Conservation (phyloP, 148 eudicot genomes). For the Rhododendron mucronatum region DNA sequence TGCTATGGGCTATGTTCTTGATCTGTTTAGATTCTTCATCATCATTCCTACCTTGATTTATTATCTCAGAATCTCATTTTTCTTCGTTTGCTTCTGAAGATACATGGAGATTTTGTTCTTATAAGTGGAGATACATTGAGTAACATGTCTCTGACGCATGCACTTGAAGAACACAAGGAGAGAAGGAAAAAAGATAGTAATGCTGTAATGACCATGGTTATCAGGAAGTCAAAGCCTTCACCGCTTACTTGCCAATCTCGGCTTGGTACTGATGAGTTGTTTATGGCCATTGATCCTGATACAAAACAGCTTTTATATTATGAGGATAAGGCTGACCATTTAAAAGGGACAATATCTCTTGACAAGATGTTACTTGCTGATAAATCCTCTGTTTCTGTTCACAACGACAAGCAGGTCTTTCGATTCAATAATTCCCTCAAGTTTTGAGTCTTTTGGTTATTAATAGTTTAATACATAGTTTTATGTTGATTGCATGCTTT, state of each 20-base stretch:
- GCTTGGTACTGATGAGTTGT: slow-evolving; percentile 91
- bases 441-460: not conserved
- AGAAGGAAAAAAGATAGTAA: slow-evolving; percentile 78
- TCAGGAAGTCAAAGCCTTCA: slow-evolving; percentile 79
- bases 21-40: not conserved
- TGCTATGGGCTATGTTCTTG: not conserved
- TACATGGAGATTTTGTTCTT: slow-evolving; percentile 88
- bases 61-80: not conserved
- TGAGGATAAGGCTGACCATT: slow-evolving; percentile 66
- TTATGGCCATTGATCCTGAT: slow-evolving; percentile 83
- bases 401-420: slow-evolving; percentile 87
- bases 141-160: slow-evolving; percentile 80
- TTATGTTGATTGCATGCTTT: not conserved
- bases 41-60: not conserved
- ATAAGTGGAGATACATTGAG: slow-evolving; percentile 88
- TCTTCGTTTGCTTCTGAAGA: slow-evolving; percentile 39
- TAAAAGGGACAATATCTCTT: slow-evolving; percentile 57
- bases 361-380: slow-evolving; percentile 72
- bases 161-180: slow-evolving; percentile 85
- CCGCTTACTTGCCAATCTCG: slow-evolving; percentile 71
- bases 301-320: slow-evolving; percentile 77
- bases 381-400: slow-evolving; percentile 56
- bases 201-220: slow-evolving; percentile 95
- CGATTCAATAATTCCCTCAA: not conserved
- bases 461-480: not conserved